phyloP scores from a whole-genome alignment of 2,329 filamentous ascomycete species.

The Colletotrichum brevisporum region DNA sequence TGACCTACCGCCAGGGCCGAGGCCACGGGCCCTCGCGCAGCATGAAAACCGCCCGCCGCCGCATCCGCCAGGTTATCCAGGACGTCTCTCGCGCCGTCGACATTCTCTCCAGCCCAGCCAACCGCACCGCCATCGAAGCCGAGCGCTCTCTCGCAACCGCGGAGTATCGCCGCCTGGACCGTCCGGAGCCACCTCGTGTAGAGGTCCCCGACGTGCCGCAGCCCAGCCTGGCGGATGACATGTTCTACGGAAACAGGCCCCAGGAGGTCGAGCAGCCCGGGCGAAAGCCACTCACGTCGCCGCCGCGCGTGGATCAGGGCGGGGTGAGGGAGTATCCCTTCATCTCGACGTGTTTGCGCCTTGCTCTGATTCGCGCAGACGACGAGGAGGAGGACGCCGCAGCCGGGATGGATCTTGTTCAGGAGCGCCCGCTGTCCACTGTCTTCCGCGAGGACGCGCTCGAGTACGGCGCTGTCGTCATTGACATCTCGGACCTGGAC shows the following conservation, averaged over 20 bases:
- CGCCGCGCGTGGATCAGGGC: neutral
- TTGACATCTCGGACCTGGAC: conserved; percentile 13
- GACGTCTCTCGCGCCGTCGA: neutral
- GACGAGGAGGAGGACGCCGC: neutral
- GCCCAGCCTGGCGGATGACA: neutral
- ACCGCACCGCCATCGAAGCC: conserved; percentile 23
- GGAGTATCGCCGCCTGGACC: neutral
- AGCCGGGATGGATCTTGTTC: conserved; percentile 2
- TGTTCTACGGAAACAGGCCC: neutral
- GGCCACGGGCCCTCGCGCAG: neutral
- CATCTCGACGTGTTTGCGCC: conserved; percentile 23
- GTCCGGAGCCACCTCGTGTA: neutral
- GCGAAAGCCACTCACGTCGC: neutral
- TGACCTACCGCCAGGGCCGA: conserved; percentile 25
- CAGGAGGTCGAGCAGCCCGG: neutral
- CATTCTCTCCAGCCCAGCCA: conserved; percentile 4
- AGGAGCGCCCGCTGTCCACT: conserved; percentile 1
- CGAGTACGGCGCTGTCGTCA: conserved; percentile 2
- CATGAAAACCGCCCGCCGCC: neutral
- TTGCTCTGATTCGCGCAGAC: conserved; percentile 6
- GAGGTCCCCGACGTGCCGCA: conserved; percentile 9
- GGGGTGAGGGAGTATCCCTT: conserved; percentile 23
- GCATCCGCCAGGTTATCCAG: conserved; percentile 8
- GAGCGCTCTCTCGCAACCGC: conserved; percentile 12
- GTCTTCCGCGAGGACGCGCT: neutral